Evolutionary conservation across 495 filamentous ascomycete species (phyloP), one percentile per base, ranked within the genome.

Genomic region (Neurospora intermedia): DNA sequence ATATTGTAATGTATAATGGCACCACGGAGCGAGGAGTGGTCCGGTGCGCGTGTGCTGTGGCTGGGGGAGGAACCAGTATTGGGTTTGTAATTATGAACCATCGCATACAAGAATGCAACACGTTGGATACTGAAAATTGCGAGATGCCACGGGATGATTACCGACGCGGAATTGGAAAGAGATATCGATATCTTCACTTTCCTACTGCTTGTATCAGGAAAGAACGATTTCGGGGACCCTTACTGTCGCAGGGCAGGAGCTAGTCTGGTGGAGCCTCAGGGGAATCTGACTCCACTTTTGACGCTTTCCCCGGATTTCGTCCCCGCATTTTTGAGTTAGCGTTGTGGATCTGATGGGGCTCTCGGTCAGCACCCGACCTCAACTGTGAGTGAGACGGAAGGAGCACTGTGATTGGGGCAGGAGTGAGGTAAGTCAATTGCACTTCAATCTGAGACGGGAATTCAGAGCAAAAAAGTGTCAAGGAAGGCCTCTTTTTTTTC

Each of bases 251-350:
- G 54, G 54, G 27, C 54, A 62, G 54, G 27, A 35, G 54, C 54
- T 62, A 62, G 54, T 62, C 54, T 54, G 54, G 54, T 62, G 54
- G 54, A 35, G 54, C 54, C 54, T 16, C 54, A 31, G 54, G 54
- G 23, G 27, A 62, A 62, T 62, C 31, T 0, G 59, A 20, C 73
- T 76, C 77, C 77, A 77, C 76, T 46, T 18, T 35, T 18, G 27
- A 9, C 27, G 54, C 13, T 35, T 80, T 77, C 75, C 79, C 79
- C 76, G 38, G 76, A 77, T 59, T 77, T 73, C 75, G 73, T 75
- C 78, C 77, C 77, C 78, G 75, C 76, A 43, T 72, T 70, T 18
- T 13, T 9, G 72, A 73, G 70, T 73, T 69, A 38, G 73, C 72
- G 74, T 42, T 42, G 71, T 73, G 69, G 71, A 54, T 69, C 39